phyloP scores from a whole-genome alignment of 352 stramenopile genomes.

The Thraustotheca clavata region DNA sequence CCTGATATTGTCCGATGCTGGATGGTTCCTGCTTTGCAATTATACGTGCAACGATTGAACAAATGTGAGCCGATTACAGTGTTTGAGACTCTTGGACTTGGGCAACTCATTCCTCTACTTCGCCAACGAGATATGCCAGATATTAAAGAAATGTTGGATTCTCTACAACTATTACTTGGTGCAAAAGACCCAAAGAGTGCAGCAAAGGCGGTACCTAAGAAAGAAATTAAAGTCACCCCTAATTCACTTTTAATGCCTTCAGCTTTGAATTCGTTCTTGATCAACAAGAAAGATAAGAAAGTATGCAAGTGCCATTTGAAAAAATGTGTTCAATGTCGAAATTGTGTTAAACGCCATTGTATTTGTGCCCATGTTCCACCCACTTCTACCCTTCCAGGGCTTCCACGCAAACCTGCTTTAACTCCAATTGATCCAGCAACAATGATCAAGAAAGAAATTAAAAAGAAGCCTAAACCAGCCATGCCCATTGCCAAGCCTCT shows the following conservation, averaged over 20 bases:
- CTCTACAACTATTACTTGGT: constrained; percentile 45
- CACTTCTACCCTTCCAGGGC: constrained; percentile 6
- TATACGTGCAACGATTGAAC: constrained; percentile 49
- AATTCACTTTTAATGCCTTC: not conserved
- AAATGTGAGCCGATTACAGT: constrained; percentile 34
- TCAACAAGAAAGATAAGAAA: constrained; percentile 13
- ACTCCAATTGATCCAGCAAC: not conserved
- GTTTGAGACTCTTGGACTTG: constrained; percentile 42
- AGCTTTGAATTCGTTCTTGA: constrained; percentile 3
- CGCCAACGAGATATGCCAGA: constrained; percentile 51
- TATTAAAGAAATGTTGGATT: constrained; percentile 42
- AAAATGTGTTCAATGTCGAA: constrained; percentile 24
- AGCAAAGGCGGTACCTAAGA: not conserved
- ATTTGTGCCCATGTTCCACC: constrained; percentile 10
- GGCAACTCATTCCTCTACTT: constrained; percentile 37
- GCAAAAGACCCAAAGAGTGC: not conserved
- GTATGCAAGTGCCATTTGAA: constrained; percentile 26
- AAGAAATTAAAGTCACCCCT: constrained; percentile 2
- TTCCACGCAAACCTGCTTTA: constrained; percentile 6
- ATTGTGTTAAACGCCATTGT: constrained; percentile 25
- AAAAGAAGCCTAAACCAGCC: constrained; percentile 20
- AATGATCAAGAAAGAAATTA: constrained; percentile 3
- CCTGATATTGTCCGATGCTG: constrained; percentile 14
- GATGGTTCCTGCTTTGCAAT: constrained; percentile 46
- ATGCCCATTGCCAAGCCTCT: constrained; percentile 2